Conservation (phyloP, 371 early-diverging fungal genomes). For the Syncephalastrum racemosum region DNA sequence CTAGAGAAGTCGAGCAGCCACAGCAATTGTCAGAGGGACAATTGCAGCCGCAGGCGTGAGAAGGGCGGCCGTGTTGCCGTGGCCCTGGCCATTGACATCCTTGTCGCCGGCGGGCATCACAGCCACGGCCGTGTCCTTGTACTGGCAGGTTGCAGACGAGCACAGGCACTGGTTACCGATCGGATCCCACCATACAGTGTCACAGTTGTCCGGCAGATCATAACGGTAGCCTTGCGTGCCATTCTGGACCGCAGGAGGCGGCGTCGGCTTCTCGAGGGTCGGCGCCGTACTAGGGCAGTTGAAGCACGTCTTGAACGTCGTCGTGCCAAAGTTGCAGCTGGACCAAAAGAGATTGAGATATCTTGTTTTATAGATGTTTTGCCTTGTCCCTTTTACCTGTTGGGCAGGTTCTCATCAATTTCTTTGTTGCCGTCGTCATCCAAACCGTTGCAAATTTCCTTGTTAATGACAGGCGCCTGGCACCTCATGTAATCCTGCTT, state of each 20-base stretch:
- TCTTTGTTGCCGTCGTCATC: slow-evolving; percentile 55
- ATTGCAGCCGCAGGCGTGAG: no score
- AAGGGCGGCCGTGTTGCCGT: no score
- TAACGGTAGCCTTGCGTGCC: slow-evolving; percentile 50
- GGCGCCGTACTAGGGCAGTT: slow-evolving; percentile 60
- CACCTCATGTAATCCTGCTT: slow-evolving; percentile 59
- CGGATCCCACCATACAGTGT: slow-evolving; percentile 75
- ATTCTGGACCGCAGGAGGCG: slow-evolving; percentile 43
- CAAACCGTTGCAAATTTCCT: slow-evolving; percentile 74
- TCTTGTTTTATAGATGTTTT: background rate
- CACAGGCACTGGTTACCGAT: slow-evolving; percentile 54
- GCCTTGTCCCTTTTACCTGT: slow-evolving; percentile 20
- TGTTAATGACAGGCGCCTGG: slow-evolving; percentile 51
- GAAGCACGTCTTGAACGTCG: slow-evolving; percentile 64
- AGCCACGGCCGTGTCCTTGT: slow-evolving; percentile 45
- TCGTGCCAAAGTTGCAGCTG: slow-evolving; percentile 55
- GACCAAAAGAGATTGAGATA: background rate
- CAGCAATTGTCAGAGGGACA: no score
- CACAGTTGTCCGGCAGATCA: slow-evolving; percentile 60
- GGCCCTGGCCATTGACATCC: background rate
- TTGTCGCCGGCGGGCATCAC: slow-evolving; percentile 4
- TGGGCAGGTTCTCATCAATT: slow-evolving; percentile 44
- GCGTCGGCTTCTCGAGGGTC: slow-evolving; percentile 52
- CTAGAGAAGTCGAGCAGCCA: no score
- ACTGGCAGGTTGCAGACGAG: slow-evolving; percentile 42